Conservation (phyloP, 2,329 filamentous ascomycete genomes). For the Lachnellula arida region DNA sequence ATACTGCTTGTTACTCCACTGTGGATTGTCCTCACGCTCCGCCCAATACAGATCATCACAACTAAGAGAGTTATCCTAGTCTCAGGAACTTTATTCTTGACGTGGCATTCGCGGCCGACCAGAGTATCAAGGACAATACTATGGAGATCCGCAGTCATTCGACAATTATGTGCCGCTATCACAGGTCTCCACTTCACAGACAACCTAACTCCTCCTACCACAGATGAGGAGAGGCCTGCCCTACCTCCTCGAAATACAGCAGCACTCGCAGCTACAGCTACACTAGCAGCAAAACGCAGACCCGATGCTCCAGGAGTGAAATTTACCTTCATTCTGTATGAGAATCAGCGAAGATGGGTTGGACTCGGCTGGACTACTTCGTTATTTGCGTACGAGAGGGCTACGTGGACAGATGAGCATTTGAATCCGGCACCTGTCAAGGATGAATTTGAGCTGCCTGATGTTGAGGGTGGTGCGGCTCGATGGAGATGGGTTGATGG, state of each 20-base stretch:
- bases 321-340: conserved; percentile 94
- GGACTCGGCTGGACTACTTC: conserved; percentile 93
- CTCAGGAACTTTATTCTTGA: conserved; percentile 79
- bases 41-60: conserved; percentile 80
- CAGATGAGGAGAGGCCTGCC: conserved; percentile 26
- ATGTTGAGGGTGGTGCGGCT: conserved; percentile 58
- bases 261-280: conserved; percentile 21
- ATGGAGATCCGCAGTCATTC: conserved; percentile 78
- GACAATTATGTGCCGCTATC: conserved; percentile 63
- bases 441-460: conserved; percentile 65
- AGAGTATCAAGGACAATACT: conserved; percentile 81
- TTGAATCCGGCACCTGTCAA: conserved; percentile 73
- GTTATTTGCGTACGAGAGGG: conserved; percentile 83
- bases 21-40: conserved; percentile 79
- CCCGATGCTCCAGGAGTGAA: conserved; percentile 73
- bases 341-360: conserved; percentile 94
- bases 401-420: conserved; percentile 94
- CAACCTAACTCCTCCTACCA: conserved; percentile 31
- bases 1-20: conserved; percentile 83
- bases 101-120: conserved; percentile 87
- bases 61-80: conserved; percentile 79
- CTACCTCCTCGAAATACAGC: conserved; percentile 28
- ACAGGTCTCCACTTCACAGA: conserved; percentile 75
- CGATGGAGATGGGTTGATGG: conserved; percentile 80
- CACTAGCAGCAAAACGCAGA: conserved; percentile 34